Conservation (phyloP, 2,329 filamentous ascomycete species). For the Stagonosporopsis cucurbitacearum region DNA sequence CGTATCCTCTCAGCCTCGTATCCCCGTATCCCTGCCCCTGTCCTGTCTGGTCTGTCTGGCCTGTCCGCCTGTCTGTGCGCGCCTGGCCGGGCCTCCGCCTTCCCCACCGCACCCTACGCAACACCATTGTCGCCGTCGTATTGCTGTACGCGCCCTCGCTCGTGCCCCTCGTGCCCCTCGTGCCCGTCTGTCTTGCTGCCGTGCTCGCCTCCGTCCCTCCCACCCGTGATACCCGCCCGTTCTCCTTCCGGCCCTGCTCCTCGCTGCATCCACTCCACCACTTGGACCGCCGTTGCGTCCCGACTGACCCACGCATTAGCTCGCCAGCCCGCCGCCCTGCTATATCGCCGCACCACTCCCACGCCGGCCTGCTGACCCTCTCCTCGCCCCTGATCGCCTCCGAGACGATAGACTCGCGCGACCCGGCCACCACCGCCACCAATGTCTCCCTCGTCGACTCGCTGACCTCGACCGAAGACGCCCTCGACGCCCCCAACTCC, state of each 20-base stretch:
- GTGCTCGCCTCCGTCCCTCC: too few relatives aligned
- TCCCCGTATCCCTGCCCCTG: not conserved
- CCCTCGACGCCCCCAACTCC: too few relatives aligned
- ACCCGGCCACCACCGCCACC: slow-evolving; percentile 36
- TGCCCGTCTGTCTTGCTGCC: not conserved
- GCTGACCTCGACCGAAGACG: slow-evolving; percentile 35
- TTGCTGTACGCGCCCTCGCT: slow-evolving; percentile 16
- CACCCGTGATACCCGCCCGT: slow-evolving; percentile 4
- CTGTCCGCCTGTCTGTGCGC: not conserved
- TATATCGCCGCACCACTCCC: slow-evolving; percentile 57
- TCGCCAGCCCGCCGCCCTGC: slow-evolving; percentile 44
- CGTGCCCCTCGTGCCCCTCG: not conserved
- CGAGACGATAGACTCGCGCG: slow-evolving; percentile 46
- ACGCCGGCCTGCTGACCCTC: slow-evolving; percentile 56
- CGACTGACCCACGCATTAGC: slow-evolving; percentile 38
- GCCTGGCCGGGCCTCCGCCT: slow-evolving; percentile 24
- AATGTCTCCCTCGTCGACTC: slow-evolving; percentile 42
- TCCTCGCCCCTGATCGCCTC: slow-evolving; percentile 56
- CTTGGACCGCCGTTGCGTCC: slow-evolving; percentile 21
- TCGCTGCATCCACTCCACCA: slow-evolving; percentile 7
- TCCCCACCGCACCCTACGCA: slow-evolving; percentile 30
- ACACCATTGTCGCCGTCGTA: slow-evolving; percentile 21
- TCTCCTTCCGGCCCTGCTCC: not conserved
- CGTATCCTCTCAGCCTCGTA: not conserved
- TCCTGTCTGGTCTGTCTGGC: not conserved